Evolutionary conservation across 2,329 filamentous ascomycete species (phyloP), one percentile per base, ranked within the genome.

Genomic region (Talaromyces sp.): DNA sequence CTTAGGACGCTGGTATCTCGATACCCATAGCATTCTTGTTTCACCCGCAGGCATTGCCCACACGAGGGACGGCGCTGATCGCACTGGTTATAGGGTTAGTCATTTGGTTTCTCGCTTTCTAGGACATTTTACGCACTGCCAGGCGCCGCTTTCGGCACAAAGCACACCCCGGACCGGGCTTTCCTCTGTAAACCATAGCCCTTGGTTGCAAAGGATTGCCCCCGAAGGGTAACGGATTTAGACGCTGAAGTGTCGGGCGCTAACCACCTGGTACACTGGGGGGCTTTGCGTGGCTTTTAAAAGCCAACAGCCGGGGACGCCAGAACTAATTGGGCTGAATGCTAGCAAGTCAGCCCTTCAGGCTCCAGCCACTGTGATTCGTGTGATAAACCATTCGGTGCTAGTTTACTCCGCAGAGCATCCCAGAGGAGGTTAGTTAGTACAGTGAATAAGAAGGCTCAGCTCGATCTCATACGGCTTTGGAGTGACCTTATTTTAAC

Each of bases 11-110:
- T 51, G 11, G 61, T 31, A 55, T 68, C 66, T 50, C 62, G 65
- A 59, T 68, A 69, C 3, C 66, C 66, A 0, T 54, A 59, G 46
- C 67, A 69, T 48, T 64, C 59, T 41, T 63, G 56, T 11, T 62
- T 59, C 8, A 58, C 60, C 41, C 65, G 50, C 2, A 65, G 24
- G 38, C 67, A 69, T 31, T 68, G 63, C 24, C 64, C 64, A 41
- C 65, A 69, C 5, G 62, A 67, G 12, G 67, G 66, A 3, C 46
- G 58, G 19, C 58, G 57, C 17, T 62, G 66, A 60, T 68, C 66
- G 58, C 67, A 69, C 67, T 69, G 46, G 55, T 24, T 8, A 5
- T 14, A 8, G 7, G 12, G 41, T 59, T 31, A 57, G 53, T 59
- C 46, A 61, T 46, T 41, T 6, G 27, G 27, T 19, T 11, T n/a